Base-by-base conservation (phyloP, 2,329 filamentous ascomycete species). In the Fusarium beomiforme region DNA sequence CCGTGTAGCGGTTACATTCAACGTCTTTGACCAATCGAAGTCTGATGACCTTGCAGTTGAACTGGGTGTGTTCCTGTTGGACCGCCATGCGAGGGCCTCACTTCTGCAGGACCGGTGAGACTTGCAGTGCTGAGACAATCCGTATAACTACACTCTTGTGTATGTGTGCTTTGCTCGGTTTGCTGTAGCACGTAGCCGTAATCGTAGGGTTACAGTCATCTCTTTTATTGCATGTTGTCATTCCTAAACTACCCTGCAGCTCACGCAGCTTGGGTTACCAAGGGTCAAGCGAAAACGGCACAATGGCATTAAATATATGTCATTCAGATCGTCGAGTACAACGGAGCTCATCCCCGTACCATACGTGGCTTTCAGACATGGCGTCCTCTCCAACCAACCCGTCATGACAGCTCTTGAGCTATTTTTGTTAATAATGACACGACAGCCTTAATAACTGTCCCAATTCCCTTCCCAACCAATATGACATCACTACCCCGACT, bases 321-420 rank as follows among this genome's bases (percentile, higher is more conserved):
- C 73, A 74, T 77, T 75, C 67, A 74, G 54, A 75, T 70, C 63
- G 61, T 73, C 12, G 51, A 76, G 66, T 76, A 74, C 68, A 74
- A 70, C n/a, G 33, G 62, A 68, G 49, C 64, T 58, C 42, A 63
- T 59, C 29, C 49, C 47, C 39, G 58, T 53, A 64, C 60, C 54
- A 66, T 26, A 57, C 41, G 49, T 41, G 58, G 64, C 26, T 49
- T 49, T 44, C 36, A 56, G 63, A 68, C 65, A 69, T 66, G 59
- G 50, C 57, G 33, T 53, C 53, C 46, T 47, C 70, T 53, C 59
- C 61, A 67, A 70, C 59, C 50, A 67, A 69, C 61, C 53, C 59
- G 62, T 64, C 55, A 73, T 75, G 67, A 76, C 74, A 73, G 47
- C 59, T 67, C 53, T 68, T 23, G 56, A 50, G 47, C 47, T 70